Evolutionary conservation across 257 asterid species (phyloP).

Genomic region (Gentiana dahurica): DNA sequence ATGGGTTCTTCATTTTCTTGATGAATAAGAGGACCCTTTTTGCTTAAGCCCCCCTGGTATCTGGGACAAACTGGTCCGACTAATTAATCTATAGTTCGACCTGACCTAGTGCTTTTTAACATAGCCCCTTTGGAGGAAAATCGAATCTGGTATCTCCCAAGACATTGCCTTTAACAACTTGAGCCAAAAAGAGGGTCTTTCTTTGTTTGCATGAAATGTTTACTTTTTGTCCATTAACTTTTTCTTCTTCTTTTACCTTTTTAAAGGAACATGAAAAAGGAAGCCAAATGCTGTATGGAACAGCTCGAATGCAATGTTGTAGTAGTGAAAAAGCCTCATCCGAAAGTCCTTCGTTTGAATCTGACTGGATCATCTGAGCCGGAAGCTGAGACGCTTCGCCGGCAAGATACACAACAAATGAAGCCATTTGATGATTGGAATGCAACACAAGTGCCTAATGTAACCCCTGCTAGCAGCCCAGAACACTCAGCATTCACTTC

Average conservation of each 20-base stretch:
- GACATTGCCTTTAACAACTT: too few relatives aligned
- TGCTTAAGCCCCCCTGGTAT: too few relatives aligned
- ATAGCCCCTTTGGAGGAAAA: too few relatives aligned
- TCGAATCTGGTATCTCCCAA: too few relatives aligned
- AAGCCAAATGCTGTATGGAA: conserved; percentile 56
- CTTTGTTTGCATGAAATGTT: neutral
- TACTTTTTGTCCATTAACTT: neutral
- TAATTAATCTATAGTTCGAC: too few relatives aligned
- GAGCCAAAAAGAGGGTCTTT: too few relatives aligned
- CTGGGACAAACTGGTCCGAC: too few relatives aligned
- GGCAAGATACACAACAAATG: conserved; percentile 20
- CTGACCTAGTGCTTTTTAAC: too few relatives aligned
- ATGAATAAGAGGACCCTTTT: too few relatives aligned
- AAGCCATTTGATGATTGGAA: conserved; percentile 21
- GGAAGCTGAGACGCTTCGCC: conserved; percentile 13
- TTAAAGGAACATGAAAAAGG: conserved; percentile 53
- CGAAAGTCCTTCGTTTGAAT: conserved; percentile 69
- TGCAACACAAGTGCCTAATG: conserved; percentile 56
- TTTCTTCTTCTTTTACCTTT: neutral
- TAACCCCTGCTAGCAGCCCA: conserved; percentile 81
- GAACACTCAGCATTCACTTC: conserved; percentile 33
- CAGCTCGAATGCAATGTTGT: conserved; percentile 70
- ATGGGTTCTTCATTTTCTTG: too few relatives aligned
- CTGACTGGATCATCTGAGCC: conserved; percentile 32
- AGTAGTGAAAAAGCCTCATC: conserved; percentile 46